These are phyloP conservation scores for Alternaria arborescens DNA, from an alignment of 2,329 filamentous ascomycete species.

Conservation along the genomic window DNA sequence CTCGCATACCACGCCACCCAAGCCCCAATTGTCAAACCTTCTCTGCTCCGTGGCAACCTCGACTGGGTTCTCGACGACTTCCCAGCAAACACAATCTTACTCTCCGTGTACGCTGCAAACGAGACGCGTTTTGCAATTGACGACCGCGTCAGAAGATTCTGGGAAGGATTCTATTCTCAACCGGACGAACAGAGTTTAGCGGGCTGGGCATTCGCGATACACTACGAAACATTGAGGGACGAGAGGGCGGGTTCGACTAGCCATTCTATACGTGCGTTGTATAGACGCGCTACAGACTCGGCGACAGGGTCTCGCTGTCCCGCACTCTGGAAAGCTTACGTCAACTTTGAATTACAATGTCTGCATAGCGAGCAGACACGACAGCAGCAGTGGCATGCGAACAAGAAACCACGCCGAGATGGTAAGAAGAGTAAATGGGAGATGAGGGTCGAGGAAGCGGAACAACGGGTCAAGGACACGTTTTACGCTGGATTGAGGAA, in stretches of 20 bases:
- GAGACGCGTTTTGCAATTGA: constrained; percentile 76
- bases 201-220: constrained; percentile 64
- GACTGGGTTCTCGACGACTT: constrained; percentile 69
- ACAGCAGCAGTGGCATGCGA: neutral
- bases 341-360: constrained; percentile 43
- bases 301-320: constrained; percentile 37
- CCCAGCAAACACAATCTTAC: constrained; percentile 78
- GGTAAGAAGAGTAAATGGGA: constrained; percentile 34
- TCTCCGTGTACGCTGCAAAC: constrained; percentile 76
- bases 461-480: constrained; percentile 58
- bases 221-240: constrained; percentile 60
- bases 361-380: constrained; percentile 21
- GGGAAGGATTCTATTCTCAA: constrained; percentile 56
- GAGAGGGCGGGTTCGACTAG: constrained; percentile 55
- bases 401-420: constrained; percentile 23
- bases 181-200: constrained; percentile 52
- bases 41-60: constrained; percentile 70
- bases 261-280: constrained; percentile 64
- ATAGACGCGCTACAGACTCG: constrained; percentile 60
- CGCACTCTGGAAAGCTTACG: constrained; percentile 43
- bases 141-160: constrained; percentile 75
- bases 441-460: constrained; percentile 36
- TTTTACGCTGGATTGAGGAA: constrained; percentile 65
- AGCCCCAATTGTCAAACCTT: constrained; percentile 72
- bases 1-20: constrained; percentile 71